Evolutionary conservation across 2,329 filamentous ascomycete genomes (phyloP).

Genomic region (Lasiodiplodia gonubiensis): DNA sequence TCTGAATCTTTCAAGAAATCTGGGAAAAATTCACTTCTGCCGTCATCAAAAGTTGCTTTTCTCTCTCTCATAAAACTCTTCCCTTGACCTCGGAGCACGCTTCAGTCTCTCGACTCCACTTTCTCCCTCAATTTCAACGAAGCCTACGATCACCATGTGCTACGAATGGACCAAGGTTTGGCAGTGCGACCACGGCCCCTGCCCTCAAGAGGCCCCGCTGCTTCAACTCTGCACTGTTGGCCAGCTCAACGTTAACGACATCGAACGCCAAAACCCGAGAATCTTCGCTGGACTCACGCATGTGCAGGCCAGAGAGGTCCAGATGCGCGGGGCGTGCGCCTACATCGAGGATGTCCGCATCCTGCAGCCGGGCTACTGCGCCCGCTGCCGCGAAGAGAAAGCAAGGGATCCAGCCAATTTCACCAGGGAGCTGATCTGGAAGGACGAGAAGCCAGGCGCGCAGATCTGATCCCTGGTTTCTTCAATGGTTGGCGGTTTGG

Average conservation of each 20-base stretch:
- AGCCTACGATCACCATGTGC: slow-evolving; percentile 16
- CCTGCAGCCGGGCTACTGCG: slow-evolving; percentile 23
- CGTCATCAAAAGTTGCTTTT: neutral
- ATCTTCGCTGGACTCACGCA: neutral
- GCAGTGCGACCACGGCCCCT: slow-evolving; percentile 26
- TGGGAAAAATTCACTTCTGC: neutral
- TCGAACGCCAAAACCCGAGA: neutral
- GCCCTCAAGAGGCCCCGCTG: slow-evolving; percentile 16
- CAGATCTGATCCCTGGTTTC: neutral
- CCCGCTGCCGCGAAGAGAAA: slow-evolving; percentile 21
- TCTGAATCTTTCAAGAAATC: neutral
- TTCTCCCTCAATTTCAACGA: neutral
- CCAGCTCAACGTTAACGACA: slow-evolving; percentile 14
- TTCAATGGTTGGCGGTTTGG: neutral
- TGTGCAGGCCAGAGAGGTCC: neutral
- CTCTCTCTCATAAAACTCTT: neutral
- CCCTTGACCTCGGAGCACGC: neutral
- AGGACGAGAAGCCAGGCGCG: slow-evolving; percentile 20
- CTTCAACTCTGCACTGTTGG: slow-evolving; percentile 22
- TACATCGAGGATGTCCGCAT: slow-evolving; percentile 28
- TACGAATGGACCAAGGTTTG: slow-evolving; percentile 27
- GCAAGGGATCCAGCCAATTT: slow-evolving; percentile 13
- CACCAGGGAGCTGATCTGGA: slow-evolving; percentile 22
- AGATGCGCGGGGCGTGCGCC: slow-evolving; percentile 25
- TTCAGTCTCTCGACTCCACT: neutral